Base-by-base conservation (phyloP, 352 stramenopile genomes). In the Pythium aristosporum region DNA sequence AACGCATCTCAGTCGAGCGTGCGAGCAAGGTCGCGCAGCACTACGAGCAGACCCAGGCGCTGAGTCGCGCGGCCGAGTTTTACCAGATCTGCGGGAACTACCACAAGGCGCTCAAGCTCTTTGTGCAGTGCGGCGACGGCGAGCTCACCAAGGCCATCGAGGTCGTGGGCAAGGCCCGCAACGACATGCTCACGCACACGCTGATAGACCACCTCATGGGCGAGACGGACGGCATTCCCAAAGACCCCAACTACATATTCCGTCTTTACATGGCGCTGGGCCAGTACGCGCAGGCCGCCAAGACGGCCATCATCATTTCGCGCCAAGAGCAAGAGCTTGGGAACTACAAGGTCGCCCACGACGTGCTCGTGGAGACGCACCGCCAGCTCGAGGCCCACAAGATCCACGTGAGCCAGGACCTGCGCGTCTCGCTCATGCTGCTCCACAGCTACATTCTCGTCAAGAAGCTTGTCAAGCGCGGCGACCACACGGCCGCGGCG, bases 201-300 rank as follows among this genome's bases (percentile, higher is more conserved):
- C 70, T 98, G 37, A 98, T 98, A 64, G 94, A 98, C 65, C 95
- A 96, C 57, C 73, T 98, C n/a, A 98, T 98, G 87, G 92, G 92
- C 41, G 94, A 98, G 66, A 90, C 88, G 42, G 92, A 97, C 65
- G 93, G 94, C 30, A 94, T 98, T 53, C 89, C 89, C 1, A 98
- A 98, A 69, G 94, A 98, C 61, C 91, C 92, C 6, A 94, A 97
- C 65, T 95, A 98, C 65, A 98, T 98, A 56, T 98, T 98, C 59
- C 83, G 91, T 0, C 68, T 98, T 16, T 98, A 98, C 76, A 85
- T 98, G 80, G 89, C 91, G 21, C 80, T 98, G n/a, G 92, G 89
- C 18, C 97, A 98, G 72, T 98, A 96, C 73, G 71, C 88, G 0
- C 88, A 98, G 65, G 94, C 94, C 1, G 89, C 91, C 16, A 97